These are phyloP conservation scores for Arthrobotrys sphaeroides DNA, from an alignment of 2,329 filamentous ascomycete species.

Conservation along the genomic window DNA sequence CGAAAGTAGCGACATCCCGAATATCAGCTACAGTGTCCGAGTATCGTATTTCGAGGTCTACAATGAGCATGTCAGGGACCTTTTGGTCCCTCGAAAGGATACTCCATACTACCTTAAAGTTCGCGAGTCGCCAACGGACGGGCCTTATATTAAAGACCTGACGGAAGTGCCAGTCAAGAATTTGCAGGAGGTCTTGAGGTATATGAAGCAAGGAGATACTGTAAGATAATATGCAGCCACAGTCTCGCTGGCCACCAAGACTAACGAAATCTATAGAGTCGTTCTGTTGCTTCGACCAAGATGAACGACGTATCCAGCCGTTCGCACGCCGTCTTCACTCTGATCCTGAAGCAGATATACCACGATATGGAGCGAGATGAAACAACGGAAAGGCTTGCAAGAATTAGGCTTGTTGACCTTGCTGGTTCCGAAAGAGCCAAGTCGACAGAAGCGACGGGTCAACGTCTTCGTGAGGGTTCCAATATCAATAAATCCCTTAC, in stretches of 20 bases:
- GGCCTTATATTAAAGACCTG: constrained; percentile 95
- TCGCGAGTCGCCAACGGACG: constrained; percentile 91
- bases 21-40: constrained; percentile 95
- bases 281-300: constrained; percentile 92
- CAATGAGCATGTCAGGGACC: constrained; percentile 96
- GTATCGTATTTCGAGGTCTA: constrained; percentile 99
- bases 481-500: constrained; percentile 99
- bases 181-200: constrained; percentile 84
- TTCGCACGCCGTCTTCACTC: constrained; percentile 96
- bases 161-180: constrained; percentile 91
- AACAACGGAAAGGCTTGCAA: constrained; percentile 91
- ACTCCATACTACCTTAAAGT: constrained; percentile 95
- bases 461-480: constrained; percentile 88
- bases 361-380: constrained; percentile 97
- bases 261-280: constrained; percentile 65
- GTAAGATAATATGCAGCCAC: constrained; percentile 16
- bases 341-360: constrained; percentile 97
- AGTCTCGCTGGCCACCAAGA: neutral
- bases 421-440: constrained; percentile 95
- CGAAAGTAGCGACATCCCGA: constrained; percentile 81
- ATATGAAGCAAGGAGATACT: constrained; percentile 88
- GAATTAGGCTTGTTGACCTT: constrained; percentile 93
- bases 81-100: constrained; percentile 82
- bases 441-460: constrained; percentile 91
- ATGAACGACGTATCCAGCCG: constrained; percentile 99